Percentiles rank a stretch among this genome's conserved stretches.
phyloP scores from a whole-genome alignment of 371 early-diverging fungal genomes.

The Phascolomyces articulosus region DNA sequence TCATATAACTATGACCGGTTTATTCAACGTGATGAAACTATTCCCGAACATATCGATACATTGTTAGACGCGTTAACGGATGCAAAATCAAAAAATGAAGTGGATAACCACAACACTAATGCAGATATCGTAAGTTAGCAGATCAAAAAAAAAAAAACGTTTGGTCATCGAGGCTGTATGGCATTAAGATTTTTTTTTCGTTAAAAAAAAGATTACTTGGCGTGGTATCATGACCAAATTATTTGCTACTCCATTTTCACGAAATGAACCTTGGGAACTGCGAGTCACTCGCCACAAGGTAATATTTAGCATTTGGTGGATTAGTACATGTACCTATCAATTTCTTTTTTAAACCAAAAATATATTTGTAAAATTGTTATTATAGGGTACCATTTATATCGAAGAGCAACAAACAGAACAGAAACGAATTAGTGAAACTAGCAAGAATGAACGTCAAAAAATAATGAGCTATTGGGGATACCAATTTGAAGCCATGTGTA shows the following conservation, averaged over 20 bases:
- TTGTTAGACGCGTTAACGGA: constrained; percentile 66
- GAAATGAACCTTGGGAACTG: constrained; percentile 81
- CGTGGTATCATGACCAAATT: constrained; percentile 91
- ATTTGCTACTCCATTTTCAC: constrained; percentile 75
- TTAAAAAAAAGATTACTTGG: constrained; percentile 47
- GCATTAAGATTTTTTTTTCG: no score
- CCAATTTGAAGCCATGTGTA: constrained; percentile 72
- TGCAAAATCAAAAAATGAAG: constrained; percentile 15
- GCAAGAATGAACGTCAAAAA: constrained; percentile 58
- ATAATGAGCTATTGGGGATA: constrained; percentile 83
- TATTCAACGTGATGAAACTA: constrained; percentile 60
- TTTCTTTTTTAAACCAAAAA: no score
- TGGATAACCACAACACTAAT: constrained; percentile 4
- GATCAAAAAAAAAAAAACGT: not conserved
- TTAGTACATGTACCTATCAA: no score
- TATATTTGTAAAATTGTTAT: no score
- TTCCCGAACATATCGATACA: constrained; percentile 83
- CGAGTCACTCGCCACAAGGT: constrained; percentile 75
- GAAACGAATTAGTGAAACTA: constrained; percentile 36
- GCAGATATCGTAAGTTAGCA: constrained; percentile 47
- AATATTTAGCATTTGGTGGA: no score
- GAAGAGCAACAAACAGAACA: constrained; percentile 72
- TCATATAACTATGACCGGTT: constrained; percentile 64
- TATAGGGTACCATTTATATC: constrained; percentile 69
- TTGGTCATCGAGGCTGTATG: no score